These are phyloP conservation scores for Lodderomyces beijingensis DNA, from an alignment of 1,139 yeast genomes.

Conservation along the genomic window DNA sequence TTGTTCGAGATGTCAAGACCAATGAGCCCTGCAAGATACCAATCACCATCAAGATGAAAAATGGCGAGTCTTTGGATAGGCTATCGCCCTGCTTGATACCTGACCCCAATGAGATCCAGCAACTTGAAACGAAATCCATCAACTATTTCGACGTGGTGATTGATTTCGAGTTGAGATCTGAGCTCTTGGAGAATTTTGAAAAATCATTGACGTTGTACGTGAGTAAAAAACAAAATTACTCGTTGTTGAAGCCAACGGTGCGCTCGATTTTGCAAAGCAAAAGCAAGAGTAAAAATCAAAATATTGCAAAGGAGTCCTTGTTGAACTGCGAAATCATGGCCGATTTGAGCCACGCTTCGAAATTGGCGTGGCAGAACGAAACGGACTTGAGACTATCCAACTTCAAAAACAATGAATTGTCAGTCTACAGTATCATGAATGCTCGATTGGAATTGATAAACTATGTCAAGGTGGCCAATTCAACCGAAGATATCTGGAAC, in stretches of 20 bases:
- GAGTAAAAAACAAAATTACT: constrained; percentile 42
- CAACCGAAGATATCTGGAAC: constrained; percentile 62
- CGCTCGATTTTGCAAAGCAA: constrained; percentile 34
- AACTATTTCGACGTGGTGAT: constrained; percentile 43
- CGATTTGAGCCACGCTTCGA: constrained; percentile 23
- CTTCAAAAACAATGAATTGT: constrained; percentile 18
- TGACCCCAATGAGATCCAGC: constrained; percentile 44
- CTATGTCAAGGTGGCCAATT: constrained; percentile 41
- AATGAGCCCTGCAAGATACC: constrained; percentile 51
- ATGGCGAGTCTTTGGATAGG: constrained; percentile 28
- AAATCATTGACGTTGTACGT: constrained; percentile 47
- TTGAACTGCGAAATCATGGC: constrained; percentile 22
- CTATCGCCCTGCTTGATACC: constrained; percentile 72
- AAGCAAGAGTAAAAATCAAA: constrained; percentile 19
- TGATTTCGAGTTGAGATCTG: constrained; percentile 36
- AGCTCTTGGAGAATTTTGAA: constrained; percentile 40
- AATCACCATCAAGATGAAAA: constrained; percentile 40
- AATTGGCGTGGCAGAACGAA: constrained; percentile 30
- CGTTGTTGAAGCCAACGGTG: constrained; percentile 33
- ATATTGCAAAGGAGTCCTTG: constrained; percentile 22
- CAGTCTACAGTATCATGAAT: constrained; percentile 50
- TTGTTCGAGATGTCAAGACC: constrained; percentile 65
- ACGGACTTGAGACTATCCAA: constrained; percentile 12
- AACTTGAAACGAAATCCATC: constrained; percentile 37
- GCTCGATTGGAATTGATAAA: constrained; percentile 49